phyloP scores from a whole-genome alignment of 352 stramenopile species.

The Phytophthora multivora region DNA sequence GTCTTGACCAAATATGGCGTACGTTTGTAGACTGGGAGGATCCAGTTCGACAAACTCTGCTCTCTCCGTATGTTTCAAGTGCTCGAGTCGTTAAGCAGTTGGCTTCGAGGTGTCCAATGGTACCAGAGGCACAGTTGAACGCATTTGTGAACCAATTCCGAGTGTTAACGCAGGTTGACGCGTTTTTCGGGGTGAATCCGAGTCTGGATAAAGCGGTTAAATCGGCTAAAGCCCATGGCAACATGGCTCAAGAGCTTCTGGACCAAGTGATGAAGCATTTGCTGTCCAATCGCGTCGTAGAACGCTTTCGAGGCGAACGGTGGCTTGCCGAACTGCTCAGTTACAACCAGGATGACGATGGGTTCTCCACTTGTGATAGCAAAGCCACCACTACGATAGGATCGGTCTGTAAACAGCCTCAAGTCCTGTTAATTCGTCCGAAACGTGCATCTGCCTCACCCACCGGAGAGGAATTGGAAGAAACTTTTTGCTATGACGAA shows the following conservation, averaged over 20 bases:
- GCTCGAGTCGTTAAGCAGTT: slow-evolving; percentile 35
- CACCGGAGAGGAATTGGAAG: slow-evolving; percentile 39
- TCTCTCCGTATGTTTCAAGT: slow-evolving; percentile 29
- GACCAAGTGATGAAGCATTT: slow-evolving; percentile 38
- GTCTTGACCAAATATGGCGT: slow-evolving; percentile 34
- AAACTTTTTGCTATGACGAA: slow-evolving; percentile 58
- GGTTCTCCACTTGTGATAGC: slow-evolving; percentile 34
- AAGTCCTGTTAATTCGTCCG: slow-evolving; percentile 23
- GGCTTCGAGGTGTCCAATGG: slow-evolving; percentile 12
- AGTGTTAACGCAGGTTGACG: slow-evolving; percentile 43
- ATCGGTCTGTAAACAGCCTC: slow-evolving; percentile 16
- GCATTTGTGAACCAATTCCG: slow-evolving; percentile 47
- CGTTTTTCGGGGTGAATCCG: slow-evolving; percentile 49
- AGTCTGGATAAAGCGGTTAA: slow-evolving; percentile 38
- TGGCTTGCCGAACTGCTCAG: slow-evolving; percentile 59
- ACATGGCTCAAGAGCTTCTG: slow-evolving; percentile 30
- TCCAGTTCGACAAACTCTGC: slow-evolving; percentile 18
- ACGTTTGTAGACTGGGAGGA: slow-evolving; percentile 32
- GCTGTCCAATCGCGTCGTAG: slow-evolving; percentile 30
- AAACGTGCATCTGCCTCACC: slow-evolving; percentile 6
- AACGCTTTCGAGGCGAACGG: slow-evolving; percentile 48
- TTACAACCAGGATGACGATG: slow-evolving; percentile 30
- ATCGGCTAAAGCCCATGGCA: slow-evolving; percentile 17
- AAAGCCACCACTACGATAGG: slow-evolving; percentile 18
- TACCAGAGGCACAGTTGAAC: slow-evolving; percentile 46